phyloP scores from a whole-genome alignment of 805 yeast species.

The Yarrowia sp. region DNA sequence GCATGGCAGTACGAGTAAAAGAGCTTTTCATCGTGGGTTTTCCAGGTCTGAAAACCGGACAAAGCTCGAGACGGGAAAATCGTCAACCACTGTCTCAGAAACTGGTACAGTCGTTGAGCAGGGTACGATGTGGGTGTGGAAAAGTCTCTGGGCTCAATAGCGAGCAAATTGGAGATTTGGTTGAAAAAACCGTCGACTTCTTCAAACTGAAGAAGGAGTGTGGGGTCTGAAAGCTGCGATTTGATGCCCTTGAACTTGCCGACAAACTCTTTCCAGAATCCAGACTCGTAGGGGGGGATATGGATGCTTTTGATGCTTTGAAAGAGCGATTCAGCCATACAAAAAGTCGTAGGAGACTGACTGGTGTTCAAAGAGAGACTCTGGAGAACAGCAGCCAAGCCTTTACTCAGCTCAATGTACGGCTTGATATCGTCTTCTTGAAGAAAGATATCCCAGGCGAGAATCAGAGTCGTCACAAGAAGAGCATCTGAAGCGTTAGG shows the following conservation, averaged over 20 bases:
- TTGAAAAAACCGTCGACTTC: not conserved
- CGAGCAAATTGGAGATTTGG: not conserved
- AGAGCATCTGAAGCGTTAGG: constrained; percentile 29
- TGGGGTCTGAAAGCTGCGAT: not conserved
- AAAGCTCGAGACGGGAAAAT: constrained; percentile 35
- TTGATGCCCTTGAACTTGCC: constrained; percentile 29
- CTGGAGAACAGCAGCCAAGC: constrained; percentile 36
- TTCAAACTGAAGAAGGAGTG: not conserved
- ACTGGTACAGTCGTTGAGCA: constrained; percentile 32
- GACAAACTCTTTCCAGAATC: constrained; percentile 38
- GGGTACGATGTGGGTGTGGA: constrained; percentile 29
- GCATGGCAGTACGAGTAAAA: constrained; percentile 41
- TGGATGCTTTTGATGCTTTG: constrained; percentile 41
- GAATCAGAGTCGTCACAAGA: constrained; percentile 33
- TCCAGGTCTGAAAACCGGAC: constrained; percentile 18
- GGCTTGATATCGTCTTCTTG: constrained; percentile 34
- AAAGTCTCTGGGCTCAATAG: not conserved
- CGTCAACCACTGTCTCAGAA: constrained; percentile 35
- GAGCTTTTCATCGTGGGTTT: constrained; percentile 27
- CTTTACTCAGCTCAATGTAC: constrained; percentile 35
- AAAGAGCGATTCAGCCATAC: constrained; percentile 36
- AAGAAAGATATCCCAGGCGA: constrained; percentile 37
- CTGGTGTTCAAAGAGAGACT: constrained; percentile 30
- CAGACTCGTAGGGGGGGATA: constrained; percentile 38
- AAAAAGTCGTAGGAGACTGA: constrained; percentile 33